Base-by-base conservation (phyloP, 2,329 filamentous ascomycete genomes). In the Didymella pinodella region DNA sequence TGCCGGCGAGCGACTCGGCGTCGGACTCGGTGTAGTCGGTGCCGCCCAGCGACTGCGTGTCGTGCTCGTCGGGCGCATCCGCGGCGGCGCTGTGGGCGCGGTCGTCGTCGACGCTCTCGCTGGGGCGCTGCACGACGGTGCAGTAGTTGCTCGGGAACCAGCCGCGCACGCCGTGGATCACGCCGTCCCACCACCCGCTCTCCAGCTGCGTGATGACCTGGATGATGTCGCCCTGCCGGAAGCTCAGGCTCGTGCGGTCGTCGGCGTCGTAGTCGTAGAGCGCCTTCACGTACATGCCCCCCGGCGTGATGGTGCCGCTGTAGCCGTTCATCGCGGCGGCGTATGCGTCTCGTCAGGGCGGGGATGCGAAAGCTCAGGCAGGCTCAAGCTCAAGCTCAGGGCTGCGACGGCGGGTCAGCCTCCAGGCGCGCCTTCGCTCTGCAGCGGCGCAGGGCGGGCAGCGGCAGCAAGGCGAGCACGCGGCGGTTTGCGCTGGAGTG, bases 141-240 rank as follows among this genome's bases (percentile, higher is more conserved):
- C 95, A 98, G 81, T 99, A 99, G 78, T 99, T 99, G 83, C 94
- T 98, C 36, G 95, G 95, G 77, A 99, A 99, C 95, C 95, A 99
- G 76, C 95, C 95, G 75, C 95, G 89, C 68, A 97, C 91, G 59
- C 93, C 92, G 73, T 97, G 95, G 76, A 99, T 97, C 55, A 99
- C 92, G 48, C 95, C 95, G 80, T 99, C 95, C 95, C 95, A 99
- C 95, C 95, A 99, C 56, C 95, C 95, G 72, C 93, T 98, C 78
- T 99, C 95, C 57, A 98, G 85, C 80, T 97, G 94, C 52, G 95
- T 99, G 71, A 99, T 94, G 70, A 99, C 95, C 80, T 98, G 94
- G 71, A 99, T 99, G 67, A 98, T 88, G 80, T 99, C 95, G 73
- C 95, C 95, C 77, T 96, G 91, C 71, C 92, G 92, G 79, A 99